phyloP scores from a whole-genome alignment of 805 yeast genomes.

The Saccharomycopsis guyanensis region DNA sequence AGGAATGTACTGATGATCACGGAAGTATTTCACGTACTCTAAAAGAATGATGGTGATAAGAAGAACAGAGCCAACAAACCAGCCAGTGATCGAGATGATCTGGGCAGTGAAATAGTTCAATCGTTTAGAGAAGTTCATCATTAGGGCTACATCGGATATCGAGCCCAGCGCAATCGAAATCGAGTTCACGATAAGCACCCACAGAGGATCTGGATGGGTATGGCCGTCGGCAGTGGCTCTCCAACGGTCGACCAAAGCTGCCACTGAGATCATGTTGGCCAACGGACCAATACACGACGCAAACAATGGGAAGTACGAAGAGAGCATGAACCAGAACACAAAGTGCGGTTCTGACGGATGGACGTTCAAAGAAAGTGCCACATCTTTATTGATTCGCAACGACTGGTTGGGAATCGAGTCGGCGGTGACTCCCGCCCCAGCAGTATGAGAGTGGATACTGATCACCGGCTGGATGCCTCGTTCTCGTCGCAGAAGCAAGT shows the following conservation, averaged over 20 bases:
- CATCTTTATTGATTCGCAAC: slow-evolving; percentile 15
- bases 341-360: slow-evolving; percentile 18
- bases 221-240: slow-evolving; percentile 29
- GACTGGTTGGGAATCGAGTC: slow-evolving; percentile 14
- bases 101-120: slow-evolving; percentile 57
- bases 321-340: slow-evolving; percentile 51
- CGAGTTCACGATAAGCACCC: slow-evolving; percentile 50
- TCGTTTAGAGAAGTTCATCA: slow-evolving; percentile 59
- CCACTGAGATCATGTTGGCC: slow-evolving; percentile 64
- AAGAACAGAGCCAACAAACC: slow-evolving; percentile 51
- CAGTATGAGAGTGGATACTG: not conserved
- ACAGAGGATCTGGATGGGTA: slow-evolving; percentile 30
- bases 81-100: slow-evolving; percentile 50
- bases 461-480: not conserved
- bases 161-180: slow-evolving; percentile 59
- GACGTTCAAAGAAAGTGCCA: slow-evolving; percentile 17
- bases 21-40: slow-evolving; percentile 24
- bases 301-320: slow-evolving; percentile 65
- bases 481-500: not conserved
- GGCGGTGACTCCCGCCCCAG: not conserved
- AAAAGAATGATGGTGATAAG: slow-evolving; percentile 41
- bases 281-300: slow-evolving; percentile 77
- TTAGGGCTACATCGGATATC: slow-evolving; percentile 57
- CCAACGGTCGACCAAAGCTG: slow-evolving; percentile 71
- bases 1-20: slow-evolving; percentile 24